A percentile compares a stretch with the other conserved stretches of the same genome.
Conservation (phyloP, 176 grass and related monocot species). For the Otatea glauca region DNA sequence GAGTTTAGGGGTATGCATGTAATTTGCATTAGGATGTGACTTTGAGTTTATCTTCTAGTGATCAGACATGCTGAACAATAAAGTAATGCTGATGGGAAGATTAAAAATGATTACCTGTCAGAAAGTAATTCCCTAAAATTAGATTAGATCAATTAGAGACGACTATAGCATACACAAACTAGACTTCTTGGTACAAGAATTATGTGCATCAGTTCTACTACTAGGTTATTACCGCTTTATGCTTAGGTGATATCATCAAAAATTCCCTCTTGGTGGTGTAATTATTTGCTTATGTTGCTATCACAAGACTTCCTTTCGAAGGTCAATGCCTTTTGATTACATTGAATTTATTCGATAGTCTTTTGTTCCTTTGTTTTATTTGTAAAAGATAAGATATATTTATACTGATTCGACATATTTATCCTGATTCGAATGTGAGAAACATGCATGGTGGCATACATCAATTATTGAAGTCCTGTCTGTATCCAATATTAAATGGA, state of each 20-base stretch:
- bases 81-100: slow-evolving; percentile 10
- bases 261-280: slow-evolving; percentile 30
- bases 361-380: slow-evolving; percentile 28
- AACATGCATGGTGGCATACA: slow-evolving; percentile 30
- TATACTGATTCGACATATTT: slow-evolving; percentile 20
- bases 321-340: slow-evolving; percentile 45
- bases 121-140: slow-evolving; percentile 39
- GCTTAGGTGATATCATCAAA: slow-evolving; percentile 46
- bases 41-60: slow-evolving; percentile 44
- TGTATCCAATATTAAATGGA: neutral
- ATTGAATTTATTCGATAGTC: slow-evolving; percentile 37
- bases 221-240: slow-evolving; percentile 34
- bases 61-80: slow-evolving; percentile 24
- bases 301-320: slow-evolving; percentile 45
- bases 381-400: neutral
- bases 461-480: neutral
- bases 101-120: slow-evolving; percentile 28
- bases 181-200: slow-evolving; percentile 53
- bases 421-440: slow-evolving; percentile 37
- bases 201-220: slow-evolving; percentile 47
- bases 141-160: neutral
- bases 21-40: slow-evolving; percentile 33
- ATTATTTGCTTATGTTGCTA: slow-evolving; percentile 42
- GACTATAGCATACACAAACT: slow-evolving; percentile 36
- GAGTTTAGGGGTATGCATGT: slow-evolving; percentile 37